These are phyloP conservation scores for Ophiocordyceps camponoti-floridani DNA, from an alignment of 2,329 filamentous ascomycete species.

Conservation along the genomic window DNA sequence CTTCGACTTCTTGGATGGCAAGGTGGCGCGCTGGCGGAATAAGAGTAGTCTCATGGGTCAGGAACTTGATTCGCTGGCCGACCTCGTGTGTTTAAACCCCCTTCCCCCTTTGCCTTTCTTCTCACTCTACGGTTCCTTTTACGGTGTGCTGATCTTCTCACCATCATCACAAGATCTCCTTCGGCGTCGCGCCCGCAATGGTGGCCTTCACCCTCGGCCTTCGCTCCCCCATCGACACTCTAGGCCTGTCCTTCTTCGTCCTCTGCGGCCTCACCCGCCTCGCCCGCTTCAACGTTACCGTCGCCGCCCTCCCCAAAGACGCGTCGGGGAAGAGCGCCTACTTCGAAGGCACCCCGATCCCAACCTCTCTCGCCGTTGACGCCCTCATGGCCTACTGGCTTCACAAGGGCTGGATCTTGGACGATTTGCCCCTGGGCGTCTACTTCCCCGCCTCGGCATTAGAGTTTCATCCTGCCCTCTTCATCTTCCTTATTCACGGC, in stretches of 20 bases:
- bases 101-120: not conserved
- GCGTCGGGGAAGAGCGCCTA: constrained; percentile 79
- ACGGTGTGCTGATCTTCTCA: not conserved
- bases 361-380: constrained; percentile 69
- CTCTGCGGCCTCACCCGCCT: constrained; percentile 86
- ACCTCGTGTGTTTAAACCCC: constrained; percentile 56
- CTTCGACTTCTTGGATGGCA: constrained; percentile 97
- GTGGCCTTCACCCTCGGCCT: constrained; percentile 80
- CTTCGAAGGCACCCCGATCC: constrained; percentile 94
- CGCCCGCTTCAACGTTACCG: constrained; percentile 95
- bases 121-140: not conserved
- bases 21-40: constrained; percentile 86
- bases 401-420: constrained; percentile 59
- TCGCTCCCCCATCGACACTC: constrained; percentile 66
- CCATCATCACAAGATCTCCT: constrained; percentile 58
- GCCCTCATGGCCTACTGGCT: constrained; percentile 83
- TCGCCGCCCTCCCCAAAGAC: constrained; percentile 78
- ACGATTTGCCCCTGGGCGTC: constrained; percentile 60
- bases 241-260: constrained; percentile 72
- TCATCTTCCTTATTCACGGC: constrained; percentile 74
- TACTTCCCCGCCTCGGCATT: constrained; percentile 46
- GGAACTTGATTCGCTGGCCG: constrained; percentile 87
- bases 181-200: constrained; percentile 76
- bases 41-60: constrained; percentile 98
- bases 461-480: constrained; percentile 71